Conservation (phyloP, 305 asterid genomes). For the Petunia hybrid region DNA sequence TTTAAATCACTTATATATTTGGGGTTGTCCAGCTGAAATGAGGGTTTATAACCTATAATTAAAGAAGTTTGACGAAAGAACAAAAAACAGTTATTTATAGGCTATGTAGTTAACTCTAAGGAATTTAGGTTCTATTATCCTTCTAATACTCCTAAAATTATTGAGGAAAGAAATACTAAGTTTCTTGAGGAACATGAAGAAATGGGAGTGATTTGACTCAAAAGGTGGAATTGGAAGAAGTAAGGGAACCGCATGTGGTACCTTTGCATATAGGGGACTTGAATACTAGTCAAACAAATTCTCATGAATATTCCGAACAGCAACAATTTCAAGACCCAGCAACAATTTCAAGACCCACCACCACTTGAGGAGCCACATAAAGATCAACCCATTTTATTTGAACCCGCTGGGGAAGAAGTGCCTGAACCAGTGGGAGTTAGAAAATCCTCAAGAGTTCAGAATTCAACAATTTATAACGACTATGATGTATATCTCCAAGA, state of each 20-base stretch:
- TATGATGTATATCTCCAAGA: neutral
- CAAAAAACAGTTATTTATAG: neutral
- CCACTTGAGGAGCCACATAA: neutral
- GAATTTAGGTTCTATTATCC: neutral
- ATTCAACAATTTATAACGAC: neutral
- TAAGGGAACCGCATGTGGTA: neutral
- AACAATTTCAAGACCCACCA: too few species aligned
- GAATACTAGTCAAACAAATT: too few species aligned
- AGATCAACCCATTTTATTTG: neutral
- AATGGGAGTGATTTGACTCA: neutral
- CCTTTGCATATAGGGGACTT: too few species aligned
- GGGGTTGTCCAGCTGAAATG: neutral
- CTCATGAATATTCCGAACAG: too few species aligned
- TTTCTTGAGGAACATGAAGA: neutral
- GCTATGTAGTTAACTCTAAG: neutral
- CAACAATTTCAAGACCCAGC: too few species aligned
- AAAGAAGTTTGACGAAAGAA: neutral
- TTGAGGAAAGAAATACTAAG: too few species aligned
- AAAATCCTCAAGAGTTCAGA: neutral
- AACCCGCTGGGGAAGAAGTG: neutral
- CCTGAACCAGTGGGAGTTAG: neutral
- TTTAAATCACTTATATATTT: slow-evolving; percentile 3
- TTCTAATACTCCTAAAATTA: neutral
- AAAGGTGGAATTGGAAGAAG: neutral
- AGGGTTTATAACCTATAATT: too few species aligned